Evolutionary conservation across 495 filamentous ascomycete species (phyloP).

Genomic region (Hamigera avellanea): DNA sequence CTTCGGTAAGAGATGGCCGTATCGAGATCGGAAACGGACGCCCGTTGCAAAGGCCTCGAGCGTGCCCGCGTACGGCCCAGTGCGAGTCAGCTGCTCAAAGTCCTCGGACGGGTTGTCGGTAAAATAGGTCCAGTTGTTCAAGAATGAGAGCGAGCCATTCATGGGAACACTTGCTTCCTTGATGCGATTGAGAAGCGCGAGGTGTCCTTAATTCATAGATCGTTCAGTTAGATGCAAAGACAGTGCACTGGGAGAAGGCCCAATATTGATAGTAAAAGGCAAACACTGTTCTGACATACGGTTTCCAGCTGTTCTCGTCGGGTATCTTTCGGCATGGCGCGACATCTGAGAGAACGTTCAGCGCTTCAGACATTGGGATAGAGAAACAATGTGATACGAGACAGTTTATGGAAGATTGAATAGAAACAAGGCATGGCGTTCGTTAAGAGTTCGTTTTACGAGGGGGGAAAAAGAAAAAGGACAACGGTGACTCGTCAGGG

Average conservation of each 20-base stretch:
- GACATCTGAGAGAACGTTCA: conserved; percentile 34
- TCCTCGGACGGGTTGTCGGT: conserved; percentile 22
- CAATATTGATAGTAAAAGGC: too few relatives aligned
- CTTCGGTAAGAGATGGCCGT: conserved; percentile 29
- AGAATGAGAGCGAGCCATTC: conserved; percentile 39
- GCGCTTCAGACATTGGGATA: neutral
- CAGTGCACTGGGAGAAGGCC: neutral
- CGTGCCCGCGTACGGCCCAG: conserved; percentile 45
- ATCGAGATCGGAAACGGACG: conserved; percentile 43
- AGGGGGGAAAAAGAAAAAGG: too few relatives aligned
- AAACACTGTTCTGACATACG: conserved; percentile 31
- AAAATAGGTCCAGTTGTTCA: conserved; percentile 47
- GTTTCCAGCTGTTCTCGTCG: conserved; percentile 37
- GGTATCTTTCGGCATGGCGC: conserved; percentile 47
- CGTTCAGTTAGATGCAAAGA: neutral
- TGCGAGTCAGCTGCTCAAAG: conserved; percentile 46
- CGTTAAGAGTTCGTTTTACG: too few relatives aligned
- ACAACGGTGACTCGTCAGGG: too few relatives aligned
- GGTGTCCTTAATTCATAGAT: conserved; percentile 30
- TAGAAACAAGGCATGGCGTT: too few relatives aligned
- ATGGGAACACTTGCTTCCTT: conserved; percentile 26
- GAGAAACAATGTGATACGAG: neutral
- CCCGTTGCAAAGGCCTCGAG: conserved; percentile 45
- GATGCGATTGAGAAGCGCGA: conserved; percentile 32
- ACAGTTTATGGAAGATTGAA: too few relatives aligned